Conservation (phyloP, 371 early-diverging fungal species). For the Enteropsectra breve region DNA sequence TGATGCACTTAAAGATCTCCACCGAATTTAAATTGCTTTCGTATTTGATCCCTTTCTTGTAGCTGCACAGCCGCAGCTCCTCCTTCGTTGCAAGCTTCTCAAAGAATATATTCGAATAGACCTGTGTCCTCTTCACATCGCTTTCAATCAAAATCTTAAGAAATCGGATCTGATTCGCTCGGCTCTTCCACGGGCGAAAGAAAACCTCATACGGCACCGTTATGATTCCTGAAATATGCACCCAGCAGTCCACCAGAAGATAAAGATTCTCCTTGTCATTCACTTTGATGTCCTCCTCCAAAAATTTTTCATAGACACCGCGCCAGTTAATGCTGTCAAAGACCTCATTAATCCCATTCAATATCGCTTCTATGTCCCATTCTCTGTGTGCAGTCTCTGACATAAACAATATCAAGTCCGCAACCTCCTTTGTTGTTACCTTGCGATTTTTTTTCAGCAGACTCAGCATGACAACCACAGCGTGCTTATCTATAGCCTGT, state of each 20-base stretch:
- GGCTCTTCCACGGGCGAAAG: conserved; percentile 46
- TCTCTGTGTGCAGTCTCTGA: conserved; percentile 36
- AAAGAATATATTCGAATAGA: conserved; percentile 44
- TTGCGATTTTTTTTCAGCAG: conserved; percentile 23
- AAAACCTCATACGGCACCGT: conserved; percentile 55
- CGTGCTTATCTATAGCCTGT: background rate
- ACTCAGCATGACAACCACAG: background rate
- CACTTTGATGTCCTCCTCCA: conserved; percentile 34
- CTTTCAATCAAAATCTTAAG: conserved; percentile 36
- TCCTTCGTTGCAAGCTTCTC: conserved; percentile 38
- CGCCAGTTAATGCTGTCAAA: conserved; percentile 45
- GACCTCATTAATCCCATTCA: conserved; percentile 30
- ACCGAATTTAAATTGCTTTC: conserved; percentile 49
- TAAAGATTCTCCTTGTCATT: conserved; percentile 35
- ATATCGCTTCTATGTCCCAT: conserved; percentile 38
- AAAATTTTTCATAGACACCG: conserved; percentile 38
- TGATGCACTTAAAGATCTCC: conserved; percentile 48
- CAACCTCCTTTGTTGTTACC: conserved; percentile 38
- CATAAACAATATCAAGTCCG: conserved; percentile 44
- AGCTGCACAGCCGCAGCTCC: conserved; percentile 19
- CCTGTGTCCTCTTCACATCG: conserved; percentile 27
- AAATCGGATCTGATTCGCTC: conserved; percentile 40
- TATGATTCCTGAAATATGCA: conserved; percentile 31
- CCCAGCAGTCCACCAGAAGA: conserved; percentile 50
- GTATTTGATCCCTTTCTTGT: conserved; percentile 35